phyloP scores from a whole-genome alignment of 2,329 filamentous ascomycete species.

The Leptographium radiaticola region DNA sequence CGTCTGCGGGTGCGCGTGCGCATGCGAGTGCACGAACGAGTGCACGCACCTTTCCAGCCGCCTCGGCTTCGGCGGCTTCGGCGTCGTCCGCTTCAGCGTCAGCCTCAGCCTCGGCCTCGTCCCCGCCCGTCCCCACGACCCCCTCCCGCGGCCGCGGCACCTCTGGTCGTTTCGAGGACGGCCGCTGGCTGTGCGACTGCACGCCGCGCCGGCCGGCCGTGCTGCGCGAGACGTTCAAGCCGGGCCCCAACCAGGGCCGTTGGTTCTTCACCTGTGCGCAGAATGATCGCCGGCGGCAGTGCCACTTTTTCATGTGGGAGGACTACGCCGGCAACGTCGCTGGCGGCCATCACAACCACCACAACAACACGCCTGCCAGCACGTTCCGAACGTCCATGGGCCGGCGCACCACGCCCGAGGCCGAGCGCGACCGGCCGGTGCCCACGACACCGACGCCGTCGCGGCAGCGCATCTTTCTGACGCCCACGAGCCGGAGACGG shows the following conservation, averaged over 20 bases:
- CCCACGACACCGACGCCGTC: not conserved
- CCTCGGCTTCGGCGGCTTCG: no score
- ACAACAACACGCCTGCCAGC: not conserved
- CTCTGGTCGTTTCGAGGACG: conserved; percentile 14
- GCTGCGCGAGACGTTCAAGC: conserved; percentile 24
- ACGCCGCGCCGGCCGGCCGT: conserved; percentile 24
- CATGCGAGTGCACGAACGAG: no score
- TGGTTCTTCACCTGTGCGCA: conserved; percentile 28
- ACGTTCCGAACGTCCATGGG: conserved; percentile 9
- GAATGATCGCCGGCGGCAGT: conserved; percentile 17
- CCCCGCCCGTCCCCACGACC: not conserved
- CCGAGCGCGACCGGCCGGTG: conserved; percentile 1
- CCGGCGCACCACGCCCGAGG: conserved; percentile 10
- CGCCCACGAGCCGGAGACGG: not conserved
- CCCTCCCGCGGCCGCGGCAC: not conserved
- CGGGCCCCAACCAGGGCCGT: conserved; percentile 25
- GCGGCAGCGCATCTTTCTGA: conserved; percentile 7
- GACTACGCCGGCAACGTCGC: conserved; percentile 20
- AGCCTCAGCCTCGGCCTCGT: no score
- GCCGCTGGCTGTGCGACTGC: conserved; percentile 24
- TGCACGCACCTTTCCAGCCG: not conserved
- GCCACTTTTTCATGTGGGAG: conserved; percentile 32
- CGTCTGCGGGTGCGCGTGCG: not conserved
- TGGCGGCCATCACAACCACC: not conserved
- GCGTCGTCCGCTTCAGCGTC: no score